Evolutionary conservation across 2,329 filamentous ascomycete genomes (phyloP), one percentile per base, ranked within the genome.

Genomic region (Microsporum audouinii): DNA sequence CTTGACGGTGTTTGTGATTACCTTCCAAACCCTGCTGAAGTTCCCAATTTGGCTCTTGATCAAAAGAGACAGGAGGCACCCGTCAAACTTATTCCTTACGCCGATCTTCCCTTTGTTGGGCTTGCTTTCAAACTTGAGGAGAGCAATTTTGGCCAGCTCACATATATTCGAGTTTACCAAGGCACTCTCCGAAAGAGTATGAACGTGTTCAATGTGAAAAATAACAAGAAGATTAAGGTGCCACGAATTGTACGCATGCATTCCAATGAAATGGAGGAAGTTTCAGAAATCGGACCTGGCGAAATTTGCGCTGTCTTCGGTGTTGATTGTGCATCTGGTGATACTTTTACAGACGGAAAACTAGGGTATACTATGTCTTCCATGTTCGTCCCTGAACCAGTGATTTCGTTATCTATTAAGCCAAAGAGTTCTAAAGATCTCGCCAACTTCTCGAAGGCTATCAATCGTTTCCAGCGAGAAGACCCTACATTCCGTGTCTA

Each of bases 241-340:
- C 94, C 94, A 23, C 88, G 92, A 71, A 97, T 99, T 69, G 94
- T 99, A 64, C 90, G 94, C 65, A 99, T 99, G 94, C 94, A 99
- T 80, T 96, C 91, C 53, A 96, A 97, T 72, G 94, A 99, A 72
- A 96, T 99, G 92, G 94, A 99, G 75, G 94, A 99, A 71, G 90
- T 96, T 34, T 80, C 78, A 61, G 91, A 96, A 74, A 88, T 99
- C 65, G 90, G 91, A 59, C 92, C 94, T 60, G 94, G 94, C 75
- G 94, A 99, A 76, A 99, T 99, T 66, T 99, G 94, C 72, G 94
- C 94, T 63, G 94, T 99, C 62, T 99, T 99, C 71, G 94, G 94
- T 71, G 89, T 99, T 60, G 94, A 99, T 69, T 99, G 94, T 74
- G 91, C 94, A 39, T 97, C 92, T 49, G 94, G 94, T 69, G 94